Conservation (phyloP, 176 grass and related monocot species). For the Triticum urartu region DNA sequence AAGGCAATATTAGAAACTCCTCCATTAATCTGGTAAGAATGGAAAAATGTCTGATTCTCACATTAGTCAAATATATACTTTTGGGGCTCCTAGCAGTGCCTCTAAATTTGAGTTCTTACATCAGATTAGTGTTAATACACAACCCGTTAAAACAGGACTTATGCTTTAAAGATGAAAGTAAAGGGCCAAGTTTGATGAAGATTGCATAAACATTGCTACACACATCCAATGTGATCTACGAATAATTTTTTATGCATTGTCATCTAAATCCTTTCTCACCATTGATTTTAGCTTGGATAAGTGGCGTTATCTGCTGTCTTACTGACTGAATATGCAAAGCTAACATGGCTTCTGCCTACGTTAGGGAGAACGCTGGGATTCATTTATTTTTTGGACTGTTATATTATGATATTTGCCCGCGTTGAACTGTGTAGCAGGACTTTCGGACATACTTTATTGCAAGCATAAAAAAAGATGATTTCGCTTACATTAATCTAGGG, state of each 20-base stretch:
- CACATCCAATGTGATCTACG: neutral
- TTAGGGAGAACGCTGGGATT: neutral
- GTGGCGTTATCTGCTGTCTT: neutral
- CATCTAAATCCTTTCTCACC: neutral
- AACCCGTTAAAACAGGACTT: neutral
- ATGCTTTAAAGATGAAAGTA: neutral
- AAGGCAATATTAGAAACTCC: constrained; percentile 1
- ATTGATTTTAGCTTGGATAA: neutral
- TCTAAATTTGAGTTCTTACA: constrained; percentile 15
- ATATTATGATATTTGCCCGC: neutral
- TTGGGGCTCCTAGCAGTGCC: neutral
- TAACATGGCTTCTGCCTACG: neutral
- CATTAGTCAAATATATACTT: neutral
- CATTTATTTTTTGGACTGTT: neutral
- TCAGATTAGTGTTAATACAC: neutral
- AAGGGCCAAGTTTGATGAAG: neutral
- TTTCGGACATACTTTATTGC: neutral
- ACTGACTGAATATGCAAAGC: neutral
- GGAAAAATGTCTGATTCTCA: neutral
- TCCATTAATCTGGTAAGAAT: neutral
- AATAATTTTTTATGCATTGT: neutral
- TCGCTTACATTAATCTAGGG: neutral
- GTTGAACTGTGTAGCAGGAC: neutral
- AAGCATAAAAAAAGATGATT: neutral
- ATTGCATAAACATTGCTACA: neutral